Evolutionary conservation across 495 filamentous ascomycete genomes (phyloP).

Genomic region (Glarea lozoyensis): DNA sequence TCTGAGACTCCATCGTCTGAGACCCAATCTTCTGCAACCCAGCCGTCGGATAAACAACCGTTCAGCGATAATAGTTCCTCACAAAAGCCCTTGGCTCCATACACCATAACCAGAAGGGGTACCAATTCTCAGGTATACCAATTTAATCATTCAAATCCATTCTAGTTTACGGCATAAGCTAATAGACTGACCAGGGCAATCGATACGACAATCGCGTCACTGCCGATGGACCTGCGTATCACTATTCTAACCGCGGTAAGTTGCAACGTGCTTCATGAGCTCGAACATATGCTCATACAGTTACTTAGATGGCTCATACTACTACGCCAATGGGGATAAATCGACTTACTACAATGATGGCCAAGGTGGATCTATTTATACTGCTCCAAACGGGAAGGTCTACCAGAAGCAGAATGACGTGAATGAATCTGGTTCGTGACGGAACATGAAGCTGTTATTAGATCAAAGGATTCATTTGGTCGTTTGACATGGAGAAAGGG

Average conservation of each 20-base stretch:
- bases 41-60: too few relatives aligned
- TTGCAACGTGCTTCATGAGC: not conserved
- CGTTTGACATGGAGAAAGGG: too few relatives aligned
- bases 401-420: conserved; percentile 16
- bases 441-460: too few relatives aligned
- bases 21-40: too few relatives aligned
- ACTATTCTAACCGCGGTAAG: conserved; percentile 19
- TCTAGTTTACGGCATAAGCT: not conserved
- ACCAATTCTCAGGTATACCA: conserved; percentile 18
- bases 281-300: not conserved
- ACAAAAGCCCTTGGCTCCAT: too few relatives aligned
- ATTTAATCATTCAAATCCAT: too few relatives aligned
- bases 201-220: conserved; percentile 17
- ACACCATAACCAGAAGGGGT: conserved; percentile 9
- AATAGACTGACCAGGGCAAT: conserved; percentile 14
- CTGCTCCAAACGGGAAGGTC: conserved; percentile 18
- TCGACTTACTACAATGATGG: conserved; percentile 17
- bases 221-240: conserved; percentile 16
- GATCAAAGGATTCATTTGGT: too few relatives aligned
- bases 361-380: conserved; percentile 14
- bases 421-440: too few relatives aligned
- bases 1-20: too few relatives aligned
- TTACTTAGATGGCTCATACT: conserved; percentile 17
- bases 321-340: conserved; percentile 15
- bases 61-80: too few relatives aligned